Base-by-base conservation (phyloP, 805 yeast species). In the Cyberlindnera euphorbiae region DNA sequence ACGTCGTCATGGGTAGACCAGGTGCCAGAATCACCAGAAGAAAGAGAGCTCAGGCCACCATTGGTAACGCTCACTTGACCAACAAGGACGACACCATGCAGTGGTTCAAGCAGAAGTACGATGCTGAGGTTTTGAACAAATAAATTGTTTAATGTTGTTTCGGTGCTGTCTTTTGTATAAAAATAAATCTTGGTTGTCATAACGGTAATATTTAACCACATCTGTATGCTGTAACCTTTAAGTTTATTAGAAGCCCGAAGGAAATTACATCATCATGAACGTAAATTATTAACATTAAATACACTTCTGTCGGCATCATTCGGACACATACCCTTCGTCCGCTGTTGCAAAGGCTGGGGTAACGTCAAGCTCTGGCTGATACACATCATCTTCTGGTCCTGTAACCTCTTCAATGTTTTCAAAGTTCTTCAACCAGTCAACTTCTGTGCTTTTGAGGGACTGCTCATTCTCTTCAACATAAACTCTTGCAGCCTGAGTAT, bases 81-180 rank as follows among this genome's bases (percentile, higher is more conserved):
- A 69, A 73, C 69, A 86, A 82, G 77, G 94, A 85, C 66, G 97
- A 90, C 72, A 67, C 97, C 72, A 85, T 93, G 69, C 72, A 77
- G 69, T 93, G 98, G 98, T 93, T 93, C 93, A 93, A 93, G 83
- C 93, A 88, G 73, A 93, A 84, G 80, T 93, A 90, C 81, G 98
- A 93, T 74, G 98, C 98, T 68, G 94, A 88, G 62, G 98, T 93
- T 64, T 73, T 83, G 70, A 75, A 79, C 76, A 82, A 82, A 72
- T 81, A 80, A 68, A 53, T 56, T 37, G 22, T 19, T 19, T 19
- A 9, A 19, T 33, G 25, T 34, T 32, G 35, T 28, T 36, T 37
- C 33, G 41, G 41, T 36, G 38, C 32, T 45, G 49, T 41, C 42
- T 41, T 47, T 47, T 45, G 45, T 41, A 42, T 35, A 40, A 42